These are phyloP conservation scores for Trichoderma orchidacearum DNA, from an alignment of 495 filamentous ascomycete species.

Conservation along the genomic window DNA sequence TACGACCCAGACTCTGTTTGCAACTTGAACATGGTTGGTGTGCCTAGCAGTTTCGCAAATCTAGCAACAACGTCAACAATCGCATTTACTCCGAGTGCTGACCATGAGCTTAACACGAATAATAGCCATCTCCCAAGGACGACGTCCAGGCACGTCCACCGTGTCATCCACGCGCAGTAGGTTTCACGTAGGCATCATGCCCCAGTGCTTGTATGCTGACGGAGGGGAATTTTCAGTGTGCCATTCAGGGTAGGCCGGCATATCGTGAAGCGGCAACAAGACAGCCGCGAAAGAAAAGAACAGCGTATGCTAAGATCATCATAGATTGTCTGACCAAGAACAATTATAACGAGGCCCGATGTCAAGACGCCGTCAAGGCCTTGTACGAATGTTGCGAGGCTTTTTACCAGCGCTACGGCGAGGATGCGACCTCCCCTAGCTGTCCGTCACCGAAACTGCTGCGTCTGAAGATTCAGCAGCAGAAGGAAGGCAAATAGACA, in stretches of 20 bases:
- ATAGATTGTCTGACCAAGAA: constrained; percentile 73
- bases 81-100: background rate
- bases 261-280: no score
- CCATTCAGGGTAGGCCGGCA: constrained; percentile 59
- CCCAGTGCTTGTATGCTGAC: constrained; percentile 3
- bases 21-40: no score
- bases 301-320: constrained; percentile 8
- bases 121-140: constrained; percentile 36
- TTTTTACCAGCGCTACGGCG: constrained; percentile 74
- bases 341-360: constrained; percentile 79
- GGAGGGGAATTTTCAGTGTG: constrained; percentile 41
- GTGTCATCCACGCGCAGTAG: constrained; percentile 78
- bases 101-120: background rate
- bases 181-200: constrained; percentile 18
- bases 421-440: constrained; percentile 60
- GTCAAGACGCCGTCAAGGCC: constrained; percentile 68
- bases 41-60: background rate
- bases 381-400: constrained; percentile 88
- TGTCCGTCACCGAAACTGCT: constrained; percentile 77
- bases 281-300: background rate
- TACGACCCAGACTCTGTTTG: no score
- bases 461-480: constrained; percentile 77
- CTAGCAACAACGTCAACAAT: no score
- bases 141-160: constrained; percentile 64
- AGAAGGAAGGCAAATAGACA: constrained; percentile 22